Conservation (phyloP, 768 basidiomycete species). For the Kwoniella pini region DNA sequence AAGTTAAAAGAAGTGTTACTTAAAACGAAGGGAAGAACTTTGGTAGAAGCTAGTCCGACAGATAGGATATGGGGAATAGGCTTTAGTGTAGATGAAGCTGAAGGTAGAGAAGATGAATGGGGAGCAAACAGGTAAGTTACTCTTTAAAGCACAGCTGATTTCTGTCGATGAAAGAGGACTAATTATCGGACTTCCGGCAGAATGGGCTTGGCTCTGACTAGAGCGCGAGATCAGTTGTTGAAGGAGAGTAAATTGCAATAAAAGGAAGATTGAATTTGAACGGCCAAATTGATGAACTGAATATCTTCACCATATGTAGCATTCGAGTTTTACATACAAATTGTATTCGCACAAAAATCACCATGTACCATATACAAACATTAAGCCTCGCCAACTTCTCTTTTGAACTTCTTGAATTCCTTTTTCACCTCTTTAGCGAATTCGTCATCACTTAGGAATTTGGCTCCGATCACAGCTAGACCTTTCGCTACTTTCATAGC, state of each 20-base stretch:
- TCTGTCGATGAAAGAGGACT: no score
- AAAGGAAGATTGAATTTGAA: no score
- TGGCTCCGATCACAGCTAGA: conserved; percentile 20
- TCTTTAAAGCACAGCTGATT: no score
- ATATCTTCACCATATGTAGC: no score
- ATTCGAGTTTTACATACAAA: no score
- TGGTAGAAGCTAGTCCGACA: conserved; percentile 69
- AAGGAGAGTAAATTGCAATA: conserved; percentile 9
- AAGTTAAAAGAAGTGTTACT: conserved; percentile 58
- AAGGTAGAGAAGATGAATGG: conserved; percentile 58
- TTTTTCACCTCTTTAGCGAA: conserved; percentile 29
- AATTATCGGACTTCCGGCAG: background rate
- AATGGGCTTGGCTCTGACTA: conserved; percentile 33
- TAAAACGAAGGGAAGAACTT: conserved; percentile 63
- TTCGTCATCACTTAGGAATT: conserved; percentile 25
- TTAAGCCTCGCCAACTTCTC: conserved; percentile 15
- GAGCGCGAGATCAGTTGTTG: conserved; percentile 26
- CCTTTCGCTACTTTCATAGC: conserved; percentile 34
- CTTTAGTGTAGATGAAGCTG: conserved; percentile 60
- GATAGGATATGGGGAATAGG: conserved; percentile 70
- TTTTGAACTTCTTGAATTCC: conserved; percentile 31
- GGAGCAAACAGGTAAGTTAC: conserved; percentile 64
- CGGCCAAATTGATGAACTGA: no score
- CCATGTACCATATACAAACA: no score
- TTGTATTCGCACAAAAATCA: no score